Percentiles rank a stretch among this genome's conserved stretches.
Evolutionary conservation across 2,329 filamentous ascomycete genomes (phyloP).

Genomic region (Diplodia corticola): DNA sequence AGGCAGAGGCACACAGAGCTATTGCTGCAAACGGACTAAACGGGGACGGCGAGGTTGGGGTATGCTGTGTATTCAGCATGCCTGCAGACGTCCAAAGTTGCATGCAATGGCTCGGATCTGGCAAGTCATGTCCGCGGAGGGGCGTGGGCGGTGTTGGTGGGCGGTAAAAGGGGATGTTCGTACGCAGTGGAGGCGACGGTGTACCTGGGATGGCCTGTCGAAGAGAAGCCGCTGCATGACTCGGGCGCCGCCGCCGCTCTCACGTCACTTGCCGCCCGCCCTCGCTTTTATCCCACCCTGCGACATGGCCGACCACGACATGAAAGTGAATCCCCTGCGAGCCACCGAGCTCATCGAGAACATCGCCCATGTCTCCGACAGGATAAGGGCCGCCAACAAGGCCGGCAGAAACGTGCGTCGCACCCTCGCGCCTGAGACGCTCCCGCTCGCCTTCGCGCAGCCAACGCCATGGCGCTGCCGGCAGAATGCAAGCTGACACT

Average conservation of each 20-base stretch:
- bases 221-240: constrained; percentile 1
- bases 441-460: not conserved
- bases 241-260: not conserved
- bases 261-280: not conserved
- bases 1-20: not conserved
- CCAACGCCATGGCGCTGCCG: not conserved
- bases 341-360: constrained; percentile 50
- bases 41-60: not conserved
- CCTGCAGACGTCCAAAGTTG: constrained; percentile 10
- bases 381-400: constrained; percentile 43
- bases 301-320: constrained; percentile 39
- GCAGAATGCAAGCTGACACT: not conserved
- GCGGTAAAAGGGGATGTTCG: not conserved
- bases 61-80: constrained; percentile 5
- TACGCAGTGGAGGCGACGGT: too few species aligned
- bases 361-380: constrained; percentile 43
- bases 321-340: constrained; percentile 46
- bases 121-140: not conserved
- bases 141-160: not conserved
- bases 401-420: constrained; percentile 32
- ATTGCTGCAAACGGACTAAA: constrained; percentile 9
- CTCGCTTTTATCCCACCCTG: not conserved
- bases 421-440: not conserved
- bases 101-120: constrained; percentile 12
- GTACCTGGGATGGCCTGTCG: too few species aligned